These are phyloP conservation scores for Cytospora paraplurivora DNA, from an alignment of 2,329 filamentous ascomycete species.

Conservation along the genomic window DNA sequence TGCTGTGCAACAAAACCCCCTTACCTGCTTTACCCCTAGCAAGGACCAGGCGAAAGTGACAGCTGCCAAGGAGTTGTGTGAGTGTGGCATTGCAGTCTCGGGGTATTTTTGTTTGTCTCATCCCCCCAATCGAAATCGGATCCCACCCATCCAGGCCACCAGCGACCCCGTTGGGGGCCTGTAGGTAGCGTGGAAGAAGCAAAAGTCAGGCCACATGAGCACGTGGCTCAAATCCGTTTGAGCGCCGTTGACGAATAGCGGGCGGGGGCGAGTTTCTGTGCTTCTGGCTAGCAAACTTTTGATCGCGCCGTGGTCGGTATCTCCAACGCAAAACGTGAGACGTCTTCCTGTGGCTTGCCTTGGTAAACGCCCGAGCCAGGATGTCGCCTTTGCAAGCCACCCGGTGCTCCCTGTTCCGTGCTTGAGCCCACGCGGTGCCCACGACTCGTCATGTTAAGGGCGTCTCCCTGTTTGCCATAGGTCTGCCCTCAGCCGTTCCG, in stretches of 20 bases:
- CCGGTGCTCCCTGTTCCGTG: neutral
- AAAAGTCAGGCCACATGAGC: neutral
- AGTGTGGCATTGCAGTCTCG: neutral
- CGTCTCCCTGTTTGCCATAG: neutral
- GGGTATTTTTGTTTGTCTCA: neutral
- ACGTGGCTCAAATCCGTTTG: neutral
- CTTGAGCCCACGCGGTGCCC: neutral
- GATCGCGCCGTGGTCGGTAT: neutral
- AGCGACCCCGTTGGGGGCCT: neutral
- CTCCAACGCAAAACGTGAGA: conserved; percentile 2
- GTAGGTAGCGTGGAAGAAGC: neutral
- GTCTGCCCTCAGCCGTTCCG: neutral
- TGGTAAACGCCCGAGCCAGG: neutral
- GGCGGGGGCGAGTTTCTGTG: neutral
- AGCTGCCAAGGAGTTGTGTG: neutral
- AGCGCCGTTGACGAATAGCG: neutral
- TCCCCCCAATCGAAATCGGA: neutral
- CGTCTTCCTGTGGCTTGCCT: conserved; percentile 2
- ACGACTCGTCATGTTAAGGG: neutral
- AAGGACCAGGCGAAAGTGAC: neutral
- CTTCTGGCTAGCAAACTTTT: neutral
- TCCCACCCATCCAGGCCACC: neutral
- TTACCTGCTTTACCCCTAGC: neutral
- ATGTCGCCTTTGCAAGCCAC: neutral
- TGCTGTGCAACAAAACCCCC: neutral